Evolutionary conservation across 306 rosid species (phyloP), one percentile per base, ranked within the genome.

Genomic region (Casuarina glauca): DNA sequence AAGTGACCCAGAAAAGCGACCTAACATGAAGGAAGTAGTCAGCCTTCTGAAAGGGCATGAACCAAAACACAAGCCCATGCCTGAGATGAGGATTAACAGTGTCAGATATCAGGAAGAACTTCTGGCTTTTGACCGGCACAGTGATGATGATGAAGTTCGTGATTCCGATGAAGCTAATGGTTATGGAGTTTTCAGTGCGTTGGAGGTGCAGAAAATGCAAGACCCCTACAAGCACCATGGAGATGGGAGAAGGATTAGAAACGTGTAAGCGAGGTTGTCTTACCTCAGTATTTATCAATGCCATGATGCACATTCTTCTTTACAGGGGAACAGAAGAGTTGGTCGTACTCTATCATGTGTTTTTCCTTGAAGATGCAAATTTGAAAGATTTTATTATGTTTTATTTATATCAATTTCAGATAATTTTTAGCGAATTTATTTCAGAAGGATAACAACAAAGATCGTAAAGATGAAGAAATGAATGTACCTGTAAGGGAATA

Each of bases 111-210:
- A 62, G 74, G 89, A 84, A 3, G 88, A 86, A 46, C 39, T 87
- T 5, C 54, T 90, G 80, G 88, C 85, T 54, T 82, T 84, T 72
- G 93, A 90, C 41, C 87, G 87, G 61, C 83, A 82, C 11, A 86
- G 76, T 11, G 88, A 78, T 42, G 89, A 80, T 5, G 88, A 87
- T 13, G 74, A 72, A 35, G 87, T 69, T 72, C 88, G 77, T 45
- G 77, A 0, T 36, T 46, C 2, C 20, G 82, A 78, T 46, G 89
- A 84, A 57, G 79, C 81, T 39, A 77, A 84, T 60, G 91, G 95
- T 32, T 87, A 79, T 81, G 97, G 97, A 58, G 88, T 90, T 78
- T 93, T 93, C 45, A 91, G 96, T 87, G 97, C 94, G 35, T 75
- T 89, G 60, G 85, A 86, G 61, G 91, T 84, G 19, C 93, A 87